Percentiles rank a stretch among this genome's conserved stretches.
Evolutionary conservation across 2,329 filamentous ascomycete species (phyloP).

Genomic region (Arthroderma sp.): DNA sequence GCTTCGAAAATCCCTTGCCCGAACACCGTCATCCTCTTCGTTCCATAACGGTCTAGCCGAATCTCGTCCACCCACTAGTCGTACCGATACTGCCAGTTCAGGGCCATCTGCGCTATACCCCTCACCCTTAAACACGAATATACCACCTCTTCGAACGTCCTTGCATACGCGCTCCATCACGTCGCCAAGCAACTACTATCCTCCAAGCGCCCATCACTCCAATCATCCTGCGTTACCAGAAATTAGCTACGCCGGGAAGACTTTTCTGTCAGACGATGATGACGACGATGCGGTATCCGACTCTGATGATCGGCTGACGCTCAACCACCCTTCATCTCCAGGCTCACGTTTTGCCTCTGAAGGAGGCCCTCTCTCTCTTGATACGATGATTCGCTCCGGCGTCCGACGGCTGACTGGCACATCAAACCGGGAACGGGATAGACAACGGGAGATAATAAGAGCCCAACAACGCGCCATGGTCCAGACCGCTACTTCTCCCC

Average conservation of each 20-base stretch:
- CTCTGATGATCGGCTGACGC: slow-evolving; percentile 51
- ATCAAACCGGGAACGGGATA: slow-evolving; percentile 29
- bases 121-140: slow-evolving; percentile 34
- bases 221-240: slow-evolving; percentile 11
- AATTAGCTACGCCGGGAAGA: slow-evolving; percentile 43
- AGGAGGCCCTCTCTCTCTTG: slow-evolving; percentile 31
- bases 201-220: slow-evolving; percentile 20
- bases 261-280: slow-evolving; percentile 66
- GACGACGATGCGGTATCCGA: slow-evolving; percentile 67
- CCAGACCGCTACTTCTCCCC: slow-evolving; percentile 23
- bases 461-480: slow-evolving; percentile 30
- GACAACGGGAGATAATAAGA: slow-evolving; percentile 30
- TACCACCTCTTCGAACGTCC: slow-evolving; percentile 43
- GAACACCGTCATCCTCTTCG: slow-evolving; percentile 57
- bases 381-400: slow-evolving; percentile 33
- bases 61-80: slow-evolving; percentile 44
- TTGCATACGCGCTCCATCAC: slow-evolving; percentile 76
- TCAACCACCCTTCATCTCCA: slow-evolving; percentile 14
- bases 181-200: slow-evolving; percentile 50
- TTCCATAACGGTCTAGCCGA: slow-evolving; percentile 87
- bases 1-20: slow-evolving; percentile 61
- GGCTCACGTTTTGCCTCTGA: slow-evolving; percentile 13
- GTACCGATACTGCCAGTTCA: slow-evolving; percentile 43
- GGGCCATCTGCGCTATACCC: slow-evolving; percentile 37
- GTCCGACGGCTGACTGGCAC: slow-evolving; percentile 35